A percentile compares a stretch with the other conserved stretches of the same genome.
Evolutionary conservation across 345 rosid species (phyloP).

Genomic region (Pistacia atlantica): DNA sequence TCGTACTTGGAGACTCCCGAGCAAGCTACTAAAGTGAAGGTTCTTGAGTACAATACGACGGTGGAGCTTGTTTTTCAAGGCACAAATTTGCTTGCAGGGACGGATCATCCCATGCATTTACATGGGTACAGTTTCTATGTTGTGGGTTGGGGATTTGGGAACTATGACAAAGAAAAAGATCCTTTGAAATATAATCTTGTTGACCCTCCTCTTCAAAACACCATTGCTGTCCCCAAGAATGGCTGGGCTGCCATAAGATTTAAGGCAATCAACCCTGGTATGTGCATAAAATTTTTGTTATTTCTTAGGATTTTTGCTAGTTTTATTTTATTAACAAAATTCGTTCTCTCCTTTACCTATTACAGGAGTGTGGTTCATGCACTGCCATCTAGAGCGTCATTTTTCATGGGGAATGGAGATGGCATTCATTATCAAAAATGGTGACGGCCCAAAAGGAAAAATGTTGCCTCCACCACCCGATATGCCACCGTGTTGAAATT

Average conservation of each 20-base stretch:
- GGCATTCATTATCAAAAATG: conserved; percentile 39
- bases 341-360: too few relatives aligned
- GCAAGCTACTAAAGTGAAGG: conserved; percentile 28
- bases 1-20: not conserved
- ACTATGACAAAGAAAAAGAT: too few relatives aligned
- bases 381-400: conserved; percentile 51
- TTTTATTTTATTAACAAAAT: too few relatives aligned
- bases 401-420: conserved; percentile 46
- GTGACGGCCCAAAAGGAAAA: conserved; percentile 12
- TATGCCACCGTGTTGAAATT: conserved; percentile 39
- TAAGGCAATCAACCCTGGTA: conserved; percentile 42
- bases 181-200: conserved; percentile 22
- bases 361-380: conserved; percentile 50
- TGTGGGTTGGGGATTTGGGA: too few relatives aligned
- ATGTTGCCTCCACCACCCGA: conserved; percentile 38
- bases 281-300: not conserved
- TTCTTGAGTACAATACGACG: conserved; percentile 21
- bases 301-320: not conserved
- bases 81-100: conserved; percentile 35
- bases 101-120: conserved; percentile 53
- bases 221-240: conserved; percentile 38
- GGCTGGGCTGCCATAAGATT: conserved; percentile 51
- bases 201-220: conserved; percentile 40
- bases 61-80: conserved; percentile 53
- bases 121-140: conserved; percentile 45